phyloP scores from a whole-genome alignment of 108 stramenopile genomes.

The Hondaea fermentalgiana region DNA sequence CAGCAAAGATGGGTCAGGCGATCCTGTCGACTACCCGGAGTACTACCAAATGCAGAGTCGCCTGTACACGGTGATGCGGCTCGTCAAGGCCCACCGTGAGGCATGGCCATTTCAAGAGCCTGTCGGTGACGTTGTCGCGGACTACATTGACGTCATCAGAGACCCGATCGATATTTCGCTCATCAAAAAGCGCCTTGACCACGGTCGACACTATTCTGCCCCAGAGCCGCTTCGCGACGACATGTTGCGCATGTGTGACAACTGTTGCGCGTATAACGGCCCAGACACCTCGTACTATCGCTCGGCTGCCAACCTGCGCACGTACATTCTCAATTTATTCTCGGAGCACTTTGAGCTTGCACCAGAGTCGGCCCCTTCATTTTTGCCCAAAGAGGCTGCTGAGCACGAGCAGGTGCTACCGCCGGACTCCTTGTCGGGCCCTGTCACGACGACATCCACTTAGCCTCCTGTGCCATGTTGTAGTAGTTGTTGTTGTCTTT shows the following conservation, averaged over 20 bases:
- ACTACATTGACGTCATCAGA: slow-evolving; percentile 71
- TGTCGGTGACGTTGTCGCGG: slow-evolving; percentile 68
- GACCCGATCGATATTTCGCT: slow-evolving; percentile 80
- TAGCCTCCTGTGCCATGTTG: too few species aligned
- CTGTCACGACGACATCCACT: too few species aligned
- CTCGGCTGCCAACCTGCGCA: neutral
- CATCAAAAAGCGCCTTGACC: slow-evolving; percentile 70
- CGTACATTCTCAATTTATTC: neutral
- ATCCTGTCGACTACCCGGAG: slow-evolving; percentile 21
- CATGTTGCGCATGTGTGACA: neutral
- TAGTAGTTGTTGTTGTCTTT: too few species aligned
- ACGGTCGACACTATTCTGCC: slow-evolving; percentile 67
- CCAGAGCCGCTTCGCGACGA: slow-evolving; percentile 11
- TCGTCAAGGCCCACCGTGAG: slow-evolving; percentile 73
- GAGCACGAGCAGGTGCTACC: too few species aligned
- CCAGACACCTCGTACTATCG: neutral
- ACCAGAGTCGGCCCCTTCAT: neutral
- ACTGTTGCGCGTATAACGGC: slow-evolving; percentile 16
- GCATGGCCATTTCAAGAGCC: slow-evolving; percentile 89
- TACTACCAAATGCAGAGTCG: slow-evolving; percentile 56
- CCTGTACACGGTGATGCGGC: slow-evolving; percentile 56
- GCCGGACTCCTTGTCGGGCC: neutral
- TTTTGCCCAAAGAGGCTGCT: neutral
- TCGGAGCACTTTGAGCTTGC: neutral
- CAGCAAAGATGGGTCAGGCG: neutral